Percentiles rank a stretch among this genome's conserved stretches.
Evolutionary conservation across 257 asterid species (phyloP).

Genomic region (Penstemon newberryi): DNA sequence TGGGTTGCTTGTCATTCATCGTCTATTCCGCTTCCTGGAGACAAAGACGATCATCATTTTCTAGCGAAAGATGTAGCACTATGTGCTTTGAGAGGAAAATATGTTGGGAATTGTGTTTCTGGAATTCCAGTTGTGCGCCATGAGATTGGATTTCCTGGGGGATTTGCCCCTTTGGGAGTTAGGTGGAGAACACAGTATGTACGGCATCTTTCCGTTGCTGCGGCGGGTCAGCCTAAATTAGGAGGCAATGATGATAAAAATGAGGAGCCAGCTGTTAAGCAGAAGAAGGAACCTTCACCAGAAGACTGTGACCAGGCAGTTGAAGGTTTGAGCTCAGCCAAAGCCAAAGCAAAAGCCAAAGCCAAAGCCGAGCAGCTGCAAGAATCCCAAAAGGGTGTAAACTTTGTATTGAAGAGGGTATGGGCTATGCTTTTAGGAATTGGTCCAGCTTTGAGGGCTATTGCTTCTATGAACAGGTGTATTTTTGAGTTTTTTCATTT

Average conservation of each 20-base stretch:
- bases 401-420: constrained; percentile 55
- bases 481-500: constrained; percentile 23
- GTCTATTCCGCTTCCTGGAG: constrained; percentile 31
- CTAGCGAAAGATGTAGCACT: constrained; percentile 32
- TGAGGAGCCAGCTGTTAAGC: constrained; percentile 55
- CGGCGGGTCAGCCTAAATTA: constrained; percentile 61
- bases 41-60: constrained; percentile 36
- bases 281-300: constrained; percentile 92
- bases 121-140: constrained; percentile 35
- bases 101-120: constrained; percentile 29
- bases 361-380: constrained; percentile 86
- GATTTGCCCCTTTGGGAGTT: constrained; percentile 42
- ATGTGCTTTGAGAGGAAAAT: constrained; percentile 29
- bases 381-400: constrained; percentile 64
- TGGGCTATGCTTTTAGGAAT: constrained; percentile 84
- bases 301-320: constrained; percentile 99
- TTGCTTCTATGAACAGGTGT: constrained; percentile 98
- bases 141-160: constrained; percentile 40
- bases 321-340: constrained; percentile 81
- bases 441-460: constrained; percentile 89
- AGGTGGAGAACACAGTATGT: constrained; percentile 48
- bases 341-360: constrained; percentile 92
- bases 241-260: constrained; percentile 49
- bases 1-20: constrained; percentile 40
- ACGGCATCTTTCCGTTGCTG: constrained; percentile 61